These are phyloP conservation scores for Xylaria nigripes DNA, from an alignment of 495 filamentous ascomycete species.

Conservation along the genomic window DNA sequence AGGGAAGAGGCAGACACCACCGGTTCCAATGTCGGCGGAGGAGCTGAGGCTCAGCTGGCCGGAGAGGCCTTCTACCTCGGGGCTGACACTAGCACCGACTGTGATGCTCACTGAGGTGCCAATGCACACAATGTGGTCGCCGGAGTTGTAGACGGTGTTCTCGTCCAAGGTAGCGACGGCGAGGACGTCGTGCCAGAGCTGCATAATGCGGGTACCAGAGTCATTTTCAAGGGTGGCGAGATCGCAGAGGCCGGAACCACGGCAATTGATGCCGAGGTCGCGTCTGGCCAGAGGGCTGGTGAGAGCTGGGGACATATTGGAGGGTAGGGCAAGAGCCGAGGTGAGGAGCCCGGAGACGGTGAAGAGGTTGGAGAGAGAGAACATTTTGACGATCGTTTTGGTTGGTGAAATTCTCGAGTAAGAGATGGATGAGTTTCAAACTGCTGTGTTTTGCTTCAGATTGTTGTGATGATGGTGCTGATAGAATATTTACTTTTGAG, in stretches of 20 bases:
- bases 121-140: conserved; percentile 9
- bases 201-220: neutral
- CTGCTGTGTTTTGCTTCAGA: no score
- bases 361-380: conserved; percentile 2
- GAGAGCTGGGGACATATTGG: no score
- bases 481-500: no score
- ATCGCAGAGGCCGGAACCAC: conserved; percentile 8
- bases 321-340: conserved; percentile 6
- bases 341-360: conserved; percentile 2
- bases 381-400: no score
- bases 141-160: conserved; percentile 10
- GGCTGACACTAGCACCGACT: conserved; percentile 5
- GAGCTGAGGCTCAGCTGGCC: neutral
- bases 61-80: neutral
- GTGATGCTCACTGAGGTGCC: conserved; percentile 8
- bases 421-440: no score
- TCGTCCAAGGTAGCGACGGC: conserved; percentile 1
- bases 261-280: conserved; percentile 11
- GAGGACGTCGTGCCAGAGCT: conserved; percentile 11
- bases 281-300: no score
- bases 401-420: no score
- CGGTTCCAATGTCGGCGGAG: no score
- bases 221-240: conserved; percentile 8
- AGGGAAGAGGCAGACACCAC: conserved; percentile 11
- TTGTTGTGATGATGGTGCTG: no score